These are phyloP conservation scores for Falciphora oryzae DNA, from an alignment of 2,329 filamentous ascomycete species.

Conservation along the genomic window DNA sequence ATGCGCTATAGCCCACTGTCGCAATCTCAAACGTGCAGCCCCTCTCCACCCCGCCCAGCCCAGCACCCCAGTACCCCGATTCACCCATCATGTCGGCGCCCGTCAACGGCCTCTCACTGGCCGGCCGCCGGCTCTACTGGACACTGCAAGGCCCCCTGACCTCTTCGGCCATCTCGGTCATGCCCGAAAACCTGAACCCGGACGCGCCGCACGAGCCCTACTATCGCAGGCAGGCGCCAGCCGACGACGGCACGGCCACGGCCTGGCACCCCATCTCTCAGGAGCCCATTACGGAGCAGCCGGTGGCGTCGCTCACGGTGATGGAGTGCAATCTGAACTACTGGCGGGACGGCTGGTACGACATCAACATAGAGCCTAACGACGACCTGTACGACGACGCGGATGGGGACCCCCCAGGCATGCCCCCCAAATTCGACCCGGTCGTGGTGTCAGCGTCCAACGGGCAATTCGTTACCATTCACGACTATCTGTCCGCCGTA, in stretches of 20 bases:
- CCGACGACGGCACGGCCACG: not conserved
- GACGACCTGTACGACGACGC: not conserved
- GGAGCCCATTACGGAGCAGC: not conserved
- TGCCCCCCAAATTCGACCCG: not conserved
- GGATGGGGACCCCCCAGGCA: not conserved
- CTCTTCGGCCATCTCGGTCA: not conserved
- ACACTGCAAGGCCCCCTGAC: not conserved
- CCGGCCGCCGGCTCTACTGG: not conserved
- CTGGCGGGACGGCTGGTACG: not conserved
- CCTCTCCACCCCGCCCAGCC: not conserved
- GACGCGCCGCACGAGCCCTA: not conserved
- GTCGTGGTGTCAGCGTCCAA: conserved; percentile 8
- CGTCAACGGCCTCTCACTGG: not conserved
- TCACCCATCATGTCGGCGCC: not conserved
- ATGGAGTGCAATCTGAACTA: not conserved
- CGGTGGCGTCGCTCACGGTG: not conserved
- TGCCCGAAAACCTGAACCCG: not conserved
- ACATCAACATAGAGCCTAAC: not conserved
- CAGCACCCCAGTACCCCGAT: not conserved
- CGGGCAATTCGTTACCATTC: conserved; percentile 17
- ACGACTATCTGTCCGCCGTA: conserved; percentile 18
- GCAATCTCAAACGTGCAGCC: too few relatives aligned
- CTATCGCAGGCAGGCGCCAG: not conserved
- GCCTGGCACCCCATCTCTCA: conserved; percentile 1
- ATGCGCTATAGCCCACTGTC: too few relatives aligned